These are phyloP conservation scores for Tilletia caries DNA, from an alignment of 1,284 basidiomycete genomes.

Conservation along the genomic window DNA sequence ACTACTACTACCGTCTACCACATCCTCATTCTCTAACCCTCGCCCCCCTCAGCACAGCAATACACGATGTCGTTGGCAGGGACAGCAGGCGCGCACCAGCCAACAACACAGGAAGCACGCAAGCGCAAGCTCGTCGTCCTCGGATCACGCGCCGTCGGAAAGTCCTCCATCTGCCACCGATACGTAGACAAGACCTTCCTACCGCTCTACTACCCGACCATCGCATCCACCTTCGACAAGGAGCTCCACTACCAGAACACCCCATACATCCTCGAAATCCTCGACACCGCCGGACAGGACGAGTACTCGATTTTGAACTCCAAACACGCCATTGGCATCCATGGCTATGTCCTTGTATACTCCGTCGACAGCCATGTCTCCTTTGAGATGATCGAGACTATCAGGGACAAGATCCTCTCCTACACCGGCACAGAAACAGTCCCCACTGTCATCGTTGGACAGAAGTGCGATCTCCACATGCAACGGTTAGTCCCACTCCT, in stretches of 20 bases:
- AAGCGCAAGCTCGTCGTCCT: conserved; percentile 53
- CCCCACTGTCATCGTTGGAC: conserved; percentile 92
- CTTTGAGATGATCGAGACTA: conserved; percentile 92
- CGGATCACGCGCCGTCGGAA: conserved; percentile 55
- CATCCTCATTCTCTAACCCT: too few relatives aligned
- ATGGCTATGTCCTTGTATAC: conserved; percentile 87
- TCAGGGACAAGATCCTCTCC: conserved; percentile 96
- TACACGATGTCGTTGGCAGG: conserved; percentile 12
- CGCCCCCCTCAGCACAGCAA: too few relatives aligned
- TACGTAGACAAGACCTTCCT: conserved; percentile 58
- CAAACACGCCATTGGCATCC: conserved; percentile 77
- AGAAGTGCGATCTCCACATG: conserved; percentile 78
- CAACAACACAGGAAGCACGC: background rate
- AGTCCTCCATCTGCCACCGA: conserved; percentile 65
- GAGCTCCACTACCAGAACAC: conserved; percentile 75
- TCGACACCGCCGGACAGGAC: conserved; percentile 95
- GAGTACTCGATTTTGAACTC: conserved; percentile 78
- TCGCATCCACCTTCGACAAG: conserved; percentile 85
- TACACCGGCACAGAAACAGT: conserved; percentile 85
- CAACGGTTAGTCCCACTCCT: background rate
- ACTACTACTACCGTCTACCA: too few relatives aligned
- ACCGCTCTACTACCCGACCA: conserved; percentile 88
- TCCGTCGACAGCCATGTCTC: conserved; percentile 85
- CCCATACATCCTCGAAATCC: conserved; percentile 92
- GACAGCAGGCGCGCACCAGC: background rate